Base-by-base conservation (phyloP, 306 rosid genomes). In the Quercus berberidifolia region DNA sequence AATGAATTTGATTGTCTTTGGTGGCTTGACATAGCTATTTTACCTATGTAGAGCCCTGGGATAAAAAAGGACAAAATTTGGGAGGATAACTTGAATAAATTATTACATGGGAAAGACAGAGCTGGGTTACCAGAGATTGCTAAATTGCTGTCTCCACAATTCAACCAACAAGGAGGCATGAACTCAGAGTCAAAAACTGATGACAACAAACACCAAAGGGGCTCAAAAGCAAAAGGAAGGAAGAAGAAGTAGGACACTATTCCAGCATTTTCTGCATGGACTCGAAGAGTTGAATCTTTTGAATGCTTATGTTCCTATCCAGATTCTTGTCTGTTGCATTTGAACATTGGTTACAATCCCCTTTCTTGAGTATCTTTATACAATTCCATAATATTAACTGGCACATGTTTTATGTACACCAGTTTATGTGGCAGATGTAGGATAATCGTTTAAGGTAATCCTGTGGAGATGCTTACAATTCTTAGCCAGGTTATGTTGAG, bases 111-210 rank as follows among this genome's bases (percentile, higher is more conserved):
- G 8, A 85, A 81, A 46, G 71, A 70, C 25, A 52, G 85, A 75
- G 81, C 75, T 63, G 85, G 83, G 26, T 28, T 85, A 14, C 26
- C 83, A 21, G 85, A 77, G 77, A 41, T 84, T 65, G 69, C 83
- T 52, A 77, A 75, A 41, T 33, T 84, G 54, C 83, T 84, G 19
- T 77, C 85, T 55, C 85, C 82, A 41, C 82, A 81, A n/a, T 84
- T 84, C 57, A 77, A 75, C 51, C 78, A 77, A 4, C 30, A 70
- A 46, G 82, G 71, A 81, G 72, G 81, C 60, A 74, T 33, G 62
- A 69, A 21, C 56, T 12, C 70, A 51, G 28, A 8, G 18, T 14
- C 83, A 1, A 23, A 55, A 43, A 5, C 75, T 13, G 35, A 21
- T n/a, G 75, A 68, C 28, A 21, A 33, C 55, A 77, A 77, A 68